Evolutionary conservation across 768 basidiomycete species (phyloP).

Genomic region (Russula sp.): DNA sequence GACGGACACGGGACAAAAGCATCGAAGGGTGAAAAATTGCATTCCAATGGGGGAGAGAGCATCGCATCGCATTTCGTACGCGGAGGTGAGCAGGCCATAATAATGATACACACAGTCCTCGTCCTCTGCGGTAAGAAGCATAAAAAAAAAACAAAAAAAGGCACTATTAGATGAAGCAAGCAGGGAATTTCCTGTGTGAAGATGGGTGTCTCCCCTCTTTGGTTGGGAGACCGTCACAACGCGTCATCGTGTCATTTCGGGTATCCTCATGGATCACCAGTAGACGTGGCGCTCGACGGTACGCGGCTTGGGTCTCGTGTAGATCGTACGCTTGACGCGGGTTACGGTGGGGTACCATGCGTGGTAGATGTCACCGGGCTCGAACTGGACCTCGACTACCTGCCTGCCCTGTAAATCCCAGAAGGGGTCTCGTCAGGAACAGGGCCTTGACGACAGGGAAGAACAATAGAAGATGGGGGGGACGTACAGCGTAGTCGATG

Average conservation of each 20-base stretch:
- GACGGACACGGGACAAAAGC: not conserved
- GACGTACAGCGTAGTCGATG: conserved; percentile 60
- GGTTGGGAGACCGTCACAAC: not conserved
- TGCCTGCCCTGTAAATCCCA: conserved; percentile 57
- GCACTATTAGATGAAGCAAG: conserved; percentile 13
- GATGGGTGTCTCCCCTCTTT: no score
- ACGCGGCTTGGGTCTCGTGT: conserved; percentile 41
- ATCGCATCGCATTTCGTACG: conserved; percentile 12
- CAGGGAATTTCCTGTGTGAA: not conserved
- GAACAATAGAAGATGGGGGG: not conserved
- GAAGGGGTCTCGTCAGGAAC: not conserved
- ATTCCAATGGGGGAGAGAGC: not conserved
- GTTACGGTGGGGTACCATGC: conserved; percentile 78
- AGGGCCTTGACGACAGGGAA: not conserved
- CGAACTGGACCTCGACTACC: conserved; percentile 77
- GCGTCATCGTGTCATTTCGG: not conserved
- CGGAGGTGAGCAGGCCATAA: conserved; percentile 13
- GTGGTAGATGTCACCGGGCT: conserved; percentile 58
- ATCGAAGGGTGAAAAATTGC: not conserved
- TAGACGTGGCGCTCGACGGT: conserved; percentile 72
- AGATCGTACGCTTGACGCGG: conserved; percentile 68
- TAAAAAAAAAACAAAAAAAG: not conserved
- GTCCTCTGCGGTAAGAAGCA: conserved; percentile 11
- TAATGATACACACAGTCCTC: conserved; percentile 24
- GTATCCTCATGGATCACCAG: conserved; percentile 40